Evolutionary conservation across 2,329 filamentous ascomycete genomes (phyloP).

Genomic region (Talaromyces funiculosus): DNA sequence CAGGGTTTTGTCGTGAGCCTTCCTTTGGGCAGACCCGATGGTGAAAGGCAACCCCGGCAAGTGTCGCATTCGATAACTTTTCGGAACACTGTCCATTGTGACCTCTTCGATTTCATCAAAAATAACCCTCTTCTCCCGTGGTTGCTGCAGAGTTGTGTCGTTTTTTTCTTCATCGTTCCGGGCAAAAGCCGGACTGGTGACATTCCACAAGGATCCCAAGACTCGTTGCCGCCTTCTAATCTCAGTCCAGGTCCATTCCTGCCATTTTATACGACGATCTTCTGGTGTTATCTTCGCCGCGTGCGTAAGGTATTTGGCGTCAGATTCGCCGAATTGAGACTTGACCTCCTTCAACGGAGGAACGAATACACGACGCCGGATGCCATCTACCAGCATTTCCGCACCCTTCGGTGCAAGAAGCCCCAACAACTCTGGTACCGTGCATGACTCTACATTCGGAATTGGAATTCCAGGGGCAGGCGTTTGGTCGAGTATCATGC

Average conservation of each 20-base stretch:
- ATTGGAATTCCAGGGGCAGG: constrained; percentile 52
- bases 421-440: constrained; percentile 47
- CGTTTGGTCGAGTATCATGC: constrained; percentile 67
- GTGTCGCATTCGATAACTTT: constrained; percentile 22
- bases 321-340: constrained; percentile 22
- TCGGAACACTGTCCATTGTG: neutral
- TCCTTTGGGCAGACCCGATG: constrained; percentile 19
- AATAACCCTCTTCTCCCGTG: constrained; percentile 31
- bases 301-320: constrained; percentile 36
- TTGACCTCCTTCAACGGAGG: constrained; percentile 47
- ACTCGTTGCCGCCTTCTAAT: constrained; percentile 55
- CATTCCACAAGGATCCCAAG: constrained; percentile 63
- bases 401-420: constrained; percentile 62
- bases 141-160: neutral
- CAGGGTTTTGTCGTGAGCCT: constrained; percentile 22
- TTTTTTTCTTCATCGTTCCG: constrained; percentile 11
- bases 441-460: constrained; percentile 42
- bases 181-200: constrained; percentile 20
- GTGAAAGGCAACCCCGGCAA: constrained; percentile 36
- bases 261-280: constrained; percentile 60
- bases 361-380: constrained; percentile 60
- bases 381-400: constrained; percentile 60
- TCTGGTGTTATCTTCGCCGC: constrained; percentile 68
- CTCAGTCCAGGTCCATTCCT: constrained; percentile 47
- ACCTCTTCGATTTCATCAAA: constrained; percentile 33